Percentiles rank a stretch among this genome's conserved stretches.
These are phyloP conservation scores for Cryptosporidium sp. DNA, from an alignment of 169 alveolate species.

Conservation along the genomic window DNA sequence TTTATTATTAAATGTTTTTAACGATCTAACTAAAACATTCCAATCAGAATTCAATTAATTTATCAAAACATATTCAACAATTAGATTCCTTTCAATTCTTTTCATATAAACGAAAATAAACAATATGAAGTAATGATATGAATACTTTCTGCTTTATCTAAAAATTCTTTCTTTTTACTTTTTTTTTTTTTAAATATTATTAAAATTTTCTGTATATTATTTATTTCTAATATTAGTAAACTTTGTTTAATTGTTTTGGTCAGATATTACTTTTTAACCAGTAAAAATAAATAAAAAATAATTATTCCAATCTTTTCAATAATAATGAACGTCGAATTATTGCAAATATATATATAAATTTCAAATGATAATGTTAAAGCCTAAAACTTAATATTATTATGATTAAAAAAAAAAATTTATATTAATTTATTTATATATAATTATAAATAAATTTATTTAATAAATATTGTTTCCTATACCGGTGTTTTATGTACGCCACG, in stretches of 20 bases:
- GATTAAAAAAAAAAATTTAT: not conserved
- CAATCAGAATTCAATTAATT: no score
- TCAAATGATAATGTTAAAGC: not conserved
- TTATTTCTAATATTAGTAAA: no score
- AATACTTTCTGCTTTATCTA: not conserved
- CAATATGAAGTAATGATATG: no score
- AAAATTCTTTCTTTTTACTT: not conserved
- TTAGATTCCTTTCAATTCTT: not conserved
- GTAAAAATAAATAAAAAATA: not conserved
- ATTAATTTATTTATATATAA: not conserved
- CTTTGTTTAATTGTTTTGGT: no score
- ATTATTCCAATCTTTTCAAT: not conserved
- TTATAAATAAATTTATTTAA: no score
- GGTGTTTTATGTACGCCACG: constrained; percentile 17
- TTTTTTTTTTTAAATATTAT: no score
- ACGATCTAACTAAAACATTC: not conserved
- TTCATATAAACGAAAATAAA: no score
- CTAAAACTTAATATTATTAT: not conserved
- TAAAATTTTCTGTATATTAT: no score
- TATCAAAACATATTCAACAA: not conserved
- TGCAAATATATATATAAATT: not conserved
- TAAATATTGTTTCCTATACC: not conserved
- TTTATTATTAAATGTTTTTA: not conserved
- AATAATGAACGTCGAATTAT: not conserved
- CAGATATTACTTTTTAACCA: not conserved